These are phyloP conservation scores for Xylariomycetidae sp. DNA, from an alignment of 2,329 filamentous ascomycete species.

Conservation along the genomic window DNA sequence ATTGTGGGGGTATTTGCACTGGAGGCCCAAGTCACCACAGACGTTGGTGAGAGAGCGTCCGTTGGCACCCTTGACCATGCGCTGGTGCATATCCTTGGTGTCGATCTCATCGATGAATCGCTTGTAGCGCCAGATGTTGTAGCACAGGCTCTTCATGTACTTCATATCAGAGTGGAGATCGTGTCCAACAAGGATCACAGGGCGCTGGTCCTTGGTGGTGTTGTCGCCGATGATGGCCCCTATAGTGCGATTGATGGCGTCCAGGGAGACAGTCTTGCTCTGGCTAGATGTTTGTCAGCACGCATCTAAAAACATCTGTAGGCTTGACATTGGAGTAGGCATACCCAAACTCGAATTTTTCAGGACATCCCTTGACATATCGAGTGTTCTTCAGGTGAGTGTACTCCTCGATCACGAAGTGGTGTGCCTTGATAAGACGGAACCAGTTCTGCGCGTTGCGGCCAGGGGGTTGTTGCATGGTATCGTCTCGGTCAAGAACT, in stretches of 20 bases:
- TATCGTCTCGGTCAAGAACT: conserved; percentile 64
- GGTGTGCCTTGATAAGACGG: conserved; percentile 59
- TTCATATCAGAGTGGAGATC: conserved; percentile 62
- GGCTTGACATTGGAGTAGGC: conserved; percentile 11
- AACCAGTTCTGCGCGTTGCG: conserved; percentile 62
- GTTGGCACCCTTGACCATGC: conserved; percentile 50
- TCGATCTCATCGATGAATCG: conserved; percentile 65
- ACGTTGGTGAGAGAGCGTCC: conserved; percentile 55
- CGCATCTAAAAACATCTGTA: not conserved
- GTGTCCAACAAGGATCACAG: conserved; percentile 77
- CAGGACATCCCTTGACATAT: conserved; percentile 70
- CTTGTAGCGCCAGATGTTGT: conserved; percentile 48
- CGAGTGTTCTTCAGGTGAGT: conserved; percentile 59
- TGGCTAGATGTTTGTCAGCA: conserved; percentile 25
- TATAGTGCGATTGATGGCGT: conserved; percentile 31
- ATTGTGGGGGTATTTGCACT: conserved; percentile 69
- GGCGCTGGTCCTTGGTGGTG: conserved; percentile 18
- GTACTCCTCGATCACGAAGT: conserved; percentile 73
- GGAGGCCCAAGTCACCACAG: conserved; percentile 60
- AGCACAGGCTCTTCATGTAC: conserved; percentile 62
- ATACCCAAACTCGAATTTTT: conserved; percentile 71
- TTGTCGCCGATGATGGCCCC: conserved; percentile 30
- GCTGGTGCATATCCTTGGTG: conserved; percentile 66
- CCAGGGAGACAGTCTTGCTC: conserved; percentile 35
- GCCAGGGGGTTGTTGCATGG: conserved; percentile 55